Base-by-base conservation (phyloP, 2,329 filamentous ascomycete species). In the Penicillium sp. region DNA sequence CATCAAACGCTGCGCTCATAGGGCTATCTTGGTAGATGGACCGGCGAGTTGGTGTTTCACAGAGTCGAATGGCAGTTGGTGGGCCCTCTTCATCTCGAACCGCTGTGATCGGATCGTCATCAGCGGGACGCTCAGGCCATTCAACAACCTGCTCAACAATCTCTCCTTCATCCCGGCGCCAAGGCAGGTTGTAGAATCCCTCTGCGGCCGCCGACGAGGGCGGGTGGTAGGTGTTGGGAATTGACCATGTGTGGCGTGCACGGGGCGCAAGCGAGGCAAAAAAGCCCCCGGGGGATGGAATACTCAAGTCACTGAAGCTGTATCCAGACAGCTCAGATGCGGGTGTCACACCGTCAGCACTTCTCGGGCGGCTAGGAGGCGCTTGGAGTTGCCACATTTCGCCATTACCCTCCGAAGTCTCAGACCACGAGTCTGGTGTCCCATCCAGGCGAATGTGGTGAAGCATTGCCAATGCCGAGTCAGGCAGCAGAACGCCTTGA, bases 201-300 rank as follows among this genome's bases (percentile, higher is more conserved):
- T 96, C 90, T 9, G 93, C 93, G n/a, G 88, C 91, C 29, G 91
- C 90, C 1, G 93, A 96, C 0, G 90, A 93, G 1, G 91, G 91
- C 7, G 83, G 80, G 11, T 81, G 80, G 18, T 80, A 79, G 61
- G 73, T 76, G 27, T 76, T 75, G 10, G 81, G 79, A 56, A 87
- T 76, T 66, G 90, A 85, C 93, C 93, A 97, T 11, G 92, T 94
- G 66, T 87, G 85, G 48, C 91, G 85, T 35, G 87, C 85, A 49
- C 84, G 83, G 3, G 87, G 84, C 35, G 88, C 90, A 27, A 97
- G 81, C 0, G 88, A 91, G 2, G 90, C 90, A 74, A 97, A 97
- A 79, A 97, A 97, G 0, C 89, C 91, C 26, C 90, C 88, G 0
- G 93, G 93, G 0, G 93, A 97, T 6, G 92, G 93, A 32, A 97